Evolutionary conservation across 345 rosid species (phyloP), one percentile per base, ranked within the genome.

Genomic region (Eucalyptus tenuipes): DNA sequence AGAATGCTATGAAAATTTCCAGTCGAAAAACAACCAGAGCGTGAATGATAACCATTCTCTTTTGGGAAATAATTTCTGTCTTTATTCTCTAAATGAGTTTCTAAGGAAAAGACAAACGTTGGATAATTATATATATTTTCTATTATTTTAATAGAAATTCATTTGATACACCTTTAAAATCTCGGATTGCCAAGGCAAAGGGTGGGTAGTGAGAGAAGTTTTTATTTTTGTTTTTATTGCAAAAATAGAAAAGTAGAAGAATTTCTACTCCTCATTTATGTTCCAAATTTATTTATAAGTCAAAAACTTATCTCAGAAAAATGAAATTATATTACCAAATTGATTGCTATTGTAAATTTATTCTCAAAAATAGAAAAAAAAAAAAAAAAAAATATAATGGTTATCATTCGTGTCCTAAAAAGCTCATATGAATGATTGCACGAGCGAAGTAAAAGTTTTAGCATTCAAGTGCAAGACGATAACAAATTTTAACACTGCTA

Each of bases 61-160:
- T 50, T 50, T 50, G 55, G 0, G 22, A 50, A 50, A 3, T 50
- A 50, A 50, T 50, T 50, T 17, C 17, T 17, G 22, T 0, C 22
- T 50, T 4, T 50, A 50, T 50, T 3, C 2, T 0, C 9, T 50
- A 50, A 50, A 50, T 50, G 9, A 17, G 55, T 50, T 50, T 50
- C 0, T 7, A 0, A 7, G 1, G 17, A 17, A 50, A 50, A 50
- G 0, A 50, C 9, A 50, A 50, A 8, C 2, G 1, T 50, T 50
- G 16, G 53, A 17, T 17, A 7, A 50, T 50, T 2, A 17, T 17
- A 17, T 50, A 50, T 50, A 50, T 0, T 50, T 17, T 17, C 4
- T 50, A 50, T 50, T 16, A 0, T 50, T 50, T 8, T 50, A 50
- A 50, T 50, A 50, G 8, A 50, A 50, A 52, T 52, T 52, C 0